Evolutionary conservation across 495 filamentous ascomycete species (phyloP), one percentile per base, ranked within the genome.

Genomic region (Acidiella bohemica): DNA sequence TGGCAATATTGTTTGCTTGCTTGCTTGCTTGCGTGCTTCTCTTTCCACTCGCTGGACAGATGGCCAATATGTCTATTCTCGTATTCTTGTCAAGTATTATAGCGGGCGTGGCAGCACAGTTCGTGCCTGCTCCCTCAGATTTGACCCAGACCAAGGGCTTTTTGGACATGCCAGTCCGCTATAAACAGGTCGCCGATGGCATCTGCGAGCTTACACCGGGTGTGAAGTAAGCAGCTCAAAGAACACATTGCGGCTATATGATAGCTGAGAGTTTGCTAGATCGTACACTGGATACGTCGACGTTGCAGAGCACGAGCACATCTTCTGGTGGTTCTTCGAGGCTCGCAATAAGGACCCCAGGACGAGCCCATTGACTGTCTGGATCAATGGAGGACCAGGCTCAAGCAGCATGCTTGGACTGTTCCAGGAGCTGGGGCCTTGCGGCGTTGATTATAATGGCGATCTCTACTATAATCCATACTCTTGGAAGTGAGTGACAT

Each of bases 261-360:
- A n/a, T n/a, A n/a, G n/a, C n/a, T n/a, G n/a, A n/a, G n/a, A n/a
- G n/a, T n/a, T n/a, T n/a, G n/a, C n/a, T n/a, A n/a, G n/a, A n/a
- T n/a, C n/a, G 40, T 80, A 73, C 55, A 72, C 70, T 19, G 77
- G 77, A 3, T 81, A 80, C 46, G 70, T 75, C 10, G 77, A 80
- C 58, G 66, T 80, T 23, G 62, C 48, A 1, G 69, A 71, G 36
- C 52, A 74, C 49, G 55, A 77, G 50, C 74, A 80, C 49, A 73
- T 76, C 31, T 80, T 79, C 59, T 80, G 51, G 53, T 57, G 46
- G 41, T 49, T 49, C 46, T 49, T 49, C 36, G 46, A 49, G 51
- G 59, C 72, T 4, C 61, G 75, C 16, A 52, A 54, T 41, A 66
- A 71, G 42, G 62, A 76, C 42, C 73, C 75, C 0, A 42, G 53